Evolutionary conservation across 208 protist genomes (phyloP).

Genomic region (Crithidia bombi): DNA sequence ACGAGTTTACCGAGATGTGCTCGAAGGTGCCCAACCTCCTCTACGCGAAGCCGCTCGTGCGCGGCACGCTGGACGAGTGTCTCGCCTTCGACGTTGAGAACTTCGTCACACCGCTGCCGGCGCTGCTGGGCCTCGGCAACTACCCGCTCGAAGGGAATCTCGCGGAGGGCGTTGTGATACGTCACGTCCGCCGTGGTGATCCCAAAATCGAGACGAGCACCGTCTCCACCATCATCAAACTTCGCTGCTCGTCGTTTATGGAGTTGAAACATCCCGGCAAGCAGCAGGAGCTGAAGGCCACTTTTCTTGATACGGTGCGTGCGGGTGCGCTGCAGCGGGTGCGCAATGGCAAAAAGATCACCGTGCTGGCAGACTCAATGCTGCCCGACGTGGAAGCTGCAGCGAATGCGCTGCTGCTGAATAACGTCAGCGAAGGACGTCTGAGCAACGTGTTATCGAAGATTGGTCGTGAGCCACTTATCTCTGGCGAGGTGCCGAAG

Average conservation of each 20-base stretch:
- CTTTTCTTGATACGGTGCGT: slow-evolving; percentile 86
- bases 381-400: slow-evolving; percentile 83
- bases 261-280: slow-evolving; percentile 91
- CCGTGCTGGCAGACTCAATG: slow-evolving; percentile 76
- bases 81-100: slow-evolving; percentile 91
- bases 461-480: slow-evolving; percentile 77
- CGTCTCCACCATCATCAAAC: slow-evolving; percentile 88
- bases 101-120: slow-evolving; percentile 82
- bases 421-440: slow-evolving; percentile 85
- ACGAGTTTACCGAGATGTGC: slow-evolving; percentile 81
- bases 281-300: slow-evolving; percentile 89
- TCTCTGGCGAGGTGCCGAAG: slow-evolving; percentile 59
- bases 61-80: slow-evolving; percentile 81
- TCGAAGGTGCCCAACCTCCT: slow-evolving; percentile 72
- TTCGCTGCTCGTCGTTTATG: slow-evolving; percentile 89
- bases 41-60: slow-evolving; percentile 77
- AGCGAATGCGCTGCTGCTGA: slow-evolving; percentile 79
- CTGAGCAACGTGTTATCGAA: slow-evolving; percentile 88
- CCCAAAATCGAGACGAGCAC: slow-evolving; percentile 66
- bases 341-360: slow-evolving; percentile 55
- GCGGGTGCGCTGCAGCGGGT: slow-evolving; percentile 69
- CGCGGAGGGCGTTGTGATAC: slow-evolving; percentile 90
- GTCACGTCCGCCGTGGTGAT: slow-evolving; percentile 75
- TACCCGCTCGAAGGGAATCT: slow-evolving; percentile 89
- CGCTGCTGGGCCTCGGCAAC: slow-evolving; percentile 85